Percentiles rank a stretch among this genome's conserved stretches.
Evolutionary conservation across 2,329 filamentous ascomycete genomes (phyloP).

Genomic region (Piedraia hortae): DNA sequence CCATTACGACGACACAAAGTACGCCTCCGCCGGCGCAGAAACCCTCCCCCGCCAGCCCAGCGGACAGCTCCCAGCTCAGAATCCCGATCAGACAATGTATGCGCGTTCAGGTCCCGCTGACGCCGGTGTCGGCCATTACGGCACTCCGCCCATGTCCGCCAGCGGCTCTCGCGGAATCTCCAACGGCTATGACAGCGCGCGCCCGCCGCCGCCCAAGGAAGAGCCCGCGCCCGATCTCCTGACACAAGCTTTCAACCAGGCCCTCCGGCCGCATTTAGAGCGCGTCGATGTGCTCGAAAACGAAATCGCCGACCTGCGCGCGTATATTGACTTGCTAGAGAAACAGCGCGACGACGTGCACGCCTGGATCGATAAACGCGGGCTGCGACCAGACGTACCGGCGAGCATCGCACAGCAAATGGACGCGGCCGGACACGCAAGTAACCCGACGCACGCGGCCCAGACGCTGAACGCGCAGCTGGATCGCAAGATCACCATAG

Average conservation of each 20-base stretch:
- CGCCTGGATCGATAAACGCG: conserved; percentile 28
- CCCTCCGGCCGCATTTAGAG: conserved; percentile 23
- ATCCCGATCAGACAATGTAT: conserved; percentile 17
- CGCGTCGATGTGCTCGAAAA: conserved; percentile 24
- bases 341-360: conserved; percentile 24
- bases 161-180: conserved; percentile 2
- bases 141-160: conserved; percentile 4
- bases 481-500: conserved; percentile 29
- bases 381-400: conserved; percentile 26
- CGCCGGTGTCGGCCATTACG: conserved; percentile 4
- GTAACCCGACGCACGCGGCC: conserved; percentile 18
- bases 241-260: conserved; percentile 25
- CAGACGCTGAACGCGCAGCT: conserved; percentile 27
- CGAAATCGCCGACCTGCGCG: conserved; percentile 23
- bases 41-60: conserved; percentile 6
- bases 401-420: conserved; percentile 24
- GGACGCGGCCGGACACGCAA: conserved; percentile 18
- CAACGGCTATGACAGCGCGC: conserved; percentile 5
- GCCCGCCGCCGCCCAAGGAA: conserved; percentile 3
- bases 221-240: conserved; percentile 24
- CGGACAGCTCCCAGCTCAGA: conserved; percentile 5
- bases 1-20: conserved; percentile 20
- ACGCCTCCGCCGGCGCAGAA: conserved; percentile 7
- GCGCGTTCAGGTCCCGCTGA: conserved; percentile 18
- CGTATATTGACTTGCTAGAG: conserved; percentile 24